phyloP scores from a whole-genome alignment of 345 rosid species.

The Eucalyptus marginata region DNA sequence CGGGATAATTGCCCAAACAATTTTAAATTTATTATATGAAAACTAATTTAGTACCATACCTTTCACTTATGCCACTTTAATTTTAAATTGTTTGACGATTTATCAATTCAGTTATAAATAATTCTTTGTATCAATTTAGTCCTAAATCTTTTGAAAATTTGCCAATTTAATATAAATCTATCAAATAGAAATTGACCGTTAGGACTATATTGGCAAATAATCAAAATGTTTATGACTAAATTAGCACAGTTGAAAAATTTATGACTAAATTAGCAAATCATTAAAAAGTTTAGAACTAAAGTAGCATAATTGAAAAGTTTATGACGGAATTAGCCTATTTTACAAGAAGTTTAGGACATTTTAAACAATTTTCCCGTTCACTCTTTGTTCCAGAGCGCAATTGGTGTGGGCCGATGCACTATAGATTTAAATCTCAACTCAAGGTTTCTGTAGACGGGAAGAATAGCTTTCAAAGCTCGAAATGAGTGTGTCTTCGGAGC shows the following conservation, averaged over 20 bases:
- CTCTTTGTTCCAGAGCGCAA: accelerated
- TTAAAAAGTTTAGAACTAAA: no score
- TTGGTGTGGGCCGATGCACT: background rate
- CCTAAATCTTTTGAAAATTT: no score
- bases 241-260: accelerated
- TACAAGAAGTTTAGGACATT: no score
- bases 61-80: no score
- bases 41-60: accelerated
- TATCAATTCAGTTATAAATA: no score
- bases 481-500: background rate
- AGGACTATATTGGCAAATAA: no score
- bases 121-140: no score
- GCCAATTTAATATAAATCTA: no score
- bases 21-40: accelerated
- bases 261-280: accelerated
- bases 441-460: background rate
- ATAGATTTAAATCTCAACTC: background rate
- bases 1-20: no score
- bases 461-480: background rate
- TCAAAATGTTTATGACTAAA: no score
- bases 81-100: accelerated
- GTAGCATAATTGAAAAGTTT: no score
- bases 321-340: accelerated
- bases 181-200: accelerated
- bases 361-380: no score